phyloP scores from a whole-genome alignment of 306 rosid species.

The Vigna hirtella region DNA sequence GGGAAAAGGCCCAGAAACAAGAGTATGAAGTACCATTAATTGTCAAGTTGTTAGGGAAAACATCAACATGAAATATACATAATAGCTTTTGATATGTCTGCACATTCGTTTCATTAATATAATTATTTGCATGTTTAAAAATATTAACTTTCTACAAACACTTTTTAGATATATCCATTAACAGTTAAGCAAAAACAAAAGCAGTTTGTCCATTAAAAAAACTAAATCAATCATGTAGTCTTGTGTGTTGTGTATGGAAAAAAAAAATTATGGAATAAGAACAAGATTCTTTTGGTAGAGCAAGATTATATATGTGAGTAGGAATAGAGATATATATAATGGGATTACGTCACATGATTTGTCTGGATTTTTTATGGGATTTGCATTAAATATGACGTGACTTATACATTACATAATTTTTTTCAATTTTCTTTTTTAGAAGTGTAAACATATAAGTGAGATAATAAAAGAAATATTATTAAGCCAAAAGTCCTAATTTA shows the following conservation, averaged over 20 bases:
- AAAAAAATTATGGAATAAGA: background rate
- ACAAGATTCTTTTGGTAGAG: background rate
- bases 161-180: background rate
- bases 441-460: background rate
- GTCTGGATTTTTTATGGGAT: background rate
- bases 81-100: background rate
- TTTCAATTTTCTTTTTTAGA: background rate
- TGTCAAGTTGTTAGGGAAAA: slow-evolving; percentile 20
- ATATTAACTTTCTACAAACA: background rate
- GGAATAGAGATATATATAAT: background rate
- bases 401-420: background rate
- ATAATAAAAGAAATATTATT: background rate
- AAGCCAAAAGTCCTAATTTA: no score
- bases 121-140: background rate
- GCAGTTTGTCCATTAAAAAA: no score
- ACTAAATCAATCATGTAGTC: background rate
- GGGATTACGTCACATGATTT: slow-evolving; percentile 2
- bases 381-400: slow-evolving; percentile 1
- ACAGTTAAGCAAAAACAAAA: background rate
- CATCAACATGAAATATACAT: background rate
- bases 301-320: background rate
- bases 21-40: background rate
- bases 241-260: background rate
- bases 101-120: background rate
- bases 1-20: background rate